Percentiles rank a stretch among this genome's conserved stretches.
Evolutionary conservation across 495 filamentous ascomycete genomes (phyloP).

Genomic region (Penicillium cinerascens): DNA sequence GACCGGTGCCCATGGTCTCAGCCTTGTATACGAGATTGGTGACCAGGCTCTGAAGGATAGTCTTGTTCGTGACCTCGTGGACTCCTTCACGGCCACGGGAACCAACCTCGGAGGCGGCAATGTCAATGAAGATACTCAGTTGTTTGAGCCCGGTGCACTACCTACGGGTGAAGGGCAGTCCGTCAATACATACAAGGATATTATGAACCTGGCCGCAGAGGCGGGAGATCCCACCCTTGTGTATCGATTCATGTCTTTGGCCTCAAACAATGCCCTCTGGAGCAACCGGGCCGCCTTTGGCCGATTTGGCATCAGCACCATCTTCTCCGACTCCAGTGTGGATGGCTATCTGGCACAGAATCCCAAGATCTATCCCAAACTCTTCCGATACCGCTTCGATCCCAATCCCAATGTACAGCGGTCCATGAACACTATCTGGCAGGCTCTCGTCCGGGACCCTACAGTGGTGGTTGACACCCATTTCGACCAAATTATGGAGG

Average conservation of each 20-base stretch:
- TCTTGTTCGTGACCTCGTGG: conserved; percentile 79
- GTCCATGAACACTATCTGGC: conserved; percentile 98
- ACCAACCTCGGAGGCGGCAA: conserved; percentile 65
- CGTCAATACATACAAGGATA: conserved; percentile 91
- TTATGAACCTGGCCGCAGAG: conserved; percentile 88
- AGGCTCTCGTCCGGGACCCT: conserved; percentile 81
- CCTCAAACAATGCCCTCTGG: conserved; percentile 93
- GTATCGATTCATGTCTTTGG: conserved; percentile 95
- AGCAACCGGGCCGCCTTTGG: conserved; percentile 92
- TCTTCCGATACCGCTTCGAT: conserved; percentile 92
- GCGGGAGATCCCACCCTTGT: conserved; percentile 91
- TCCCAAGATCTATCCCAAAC: conserved; percentile 89
- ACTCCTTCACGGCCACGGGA: conserved; percentile 76
- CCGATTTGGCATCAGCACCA: conserved; percentile 84
- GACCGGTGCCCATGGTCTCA: conserved; percentile 84
- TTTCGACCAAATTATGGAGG: conserved; percentile 81
- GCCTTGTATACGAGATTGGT: conserved; percentile 88
- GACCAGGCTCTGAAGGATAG: conserved; percentile 74
- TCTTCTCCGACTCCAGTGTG: conserved; percentile 82
- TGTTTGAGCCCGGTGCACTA: conserved; percentile 90
- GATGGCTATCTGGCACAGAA: conserved; percentile 68
- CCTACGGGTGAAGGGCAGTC: conserved; percentile 87
- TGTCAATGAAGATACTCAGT: conserved; percentile 81
- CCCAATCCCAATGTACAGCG: conserved; percentile 87
- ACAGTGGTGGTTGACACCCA: conserved; percentile 65